Conservation (phyloP, 1,284 basidiomycete species). For the Pholiota adiposa region DNA sequence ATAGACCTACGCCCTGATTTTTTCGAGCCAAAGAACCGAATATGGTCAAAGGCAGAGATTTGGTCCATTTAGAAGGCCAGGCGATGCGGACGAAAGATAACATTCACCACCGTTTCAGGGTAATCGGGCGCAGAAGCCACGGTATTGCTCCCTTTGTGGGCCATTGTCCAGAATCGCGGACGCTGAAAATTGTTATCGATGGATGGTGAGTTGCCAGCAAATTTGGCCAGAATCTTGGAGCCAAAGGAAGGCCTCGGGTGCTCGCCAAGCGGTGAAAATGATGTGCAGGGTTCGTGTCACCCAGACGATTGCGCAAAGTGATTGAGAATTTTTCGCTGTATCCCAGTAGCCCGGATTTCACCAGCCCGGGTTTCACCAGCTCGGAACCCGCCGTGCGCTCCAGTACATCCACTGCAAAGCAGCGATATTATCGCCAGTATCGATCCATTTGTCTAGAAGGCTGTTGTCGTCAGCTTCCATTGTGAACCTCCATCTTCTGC, state of each 20-base stretch:
- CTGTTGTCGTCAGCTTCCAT: conserved; percentile 24
- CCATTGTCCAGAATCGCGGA: no score
- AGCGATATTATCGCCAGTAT: conserved; percentile 59
- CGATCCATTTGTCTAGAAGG: conserved; percentile 46
- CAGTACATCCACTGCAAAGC: conserved; percentile 74
- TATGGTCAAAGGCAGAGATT: no score
- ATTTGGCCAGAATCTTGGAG: no score
- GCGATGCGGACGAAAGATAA: no score
- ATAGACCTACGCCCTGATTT: no score
- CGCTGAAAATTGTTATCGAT: no score
- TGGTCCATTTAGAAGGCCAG: no score
- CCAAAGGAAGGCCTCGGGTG: no score
- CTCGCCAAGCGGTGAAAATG: not conserved
- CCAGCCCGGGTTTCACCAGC: conserved; percentile 51
- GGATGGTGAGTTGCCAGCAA: not conserved
- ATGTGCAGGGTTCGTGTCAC: not conserved
- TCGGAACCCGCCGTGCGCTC: conserved; percentile 69
- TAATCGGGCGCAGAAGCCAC: no score
- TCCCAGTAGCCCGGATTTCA: not conserved
- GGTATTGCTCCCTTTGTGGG: no score
- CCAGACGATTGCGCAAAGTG: not conserved
- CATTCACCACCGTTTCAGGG: no score
- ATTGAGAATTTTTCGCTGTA: not conserved
- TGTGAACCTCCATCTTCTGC: conserved; percentile 57
- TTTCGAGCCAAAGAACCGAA: no score